phyloP scores from a whole-genome alignment of 257 asterid genomes.

The Ballota nigra region DNA sequence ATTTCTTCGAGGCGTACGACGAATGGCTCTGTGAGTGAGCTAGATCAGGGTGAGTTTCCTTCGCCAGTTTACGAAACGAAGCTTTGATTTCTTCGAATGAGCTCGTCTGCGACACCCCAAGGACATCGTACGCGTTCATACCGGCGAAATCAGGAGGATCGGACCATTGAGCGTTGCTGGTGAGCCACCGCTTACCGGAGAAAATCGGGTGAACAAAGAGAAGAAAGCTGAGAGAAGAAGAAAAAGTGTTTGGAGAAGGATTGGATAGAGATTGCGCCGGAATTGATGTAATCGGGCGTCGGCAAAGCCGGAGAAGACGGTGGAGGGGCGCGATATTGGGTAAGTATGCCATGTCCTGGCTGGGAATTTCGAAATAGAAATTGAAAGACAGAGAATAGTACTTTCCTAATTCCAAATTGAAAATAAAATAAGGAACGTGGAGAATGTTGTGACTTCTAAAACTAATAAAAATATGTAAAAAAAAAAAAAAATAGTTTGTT shows the following conservation, averaged over 20 bases:
- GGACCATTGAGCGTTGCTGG: slow-evolving; percentile 51
- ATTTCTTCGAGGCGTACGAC: slow-evolving; percentile 47
- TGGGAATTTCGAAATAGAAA: not conserved
- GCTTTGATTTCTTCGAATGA: slow-evolving; percentile 69
- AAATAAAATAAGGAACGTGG: no score
- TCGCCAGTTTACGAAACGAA: slow-evolving; percentile 78
- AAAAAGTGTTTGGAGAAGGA: not conserved
- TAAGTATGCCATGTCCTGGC: slow-evolving; percentile 41
- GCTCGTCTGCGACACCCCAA: slow-evolving; percentile 71
- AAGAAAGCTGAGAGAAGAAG: not conserved
- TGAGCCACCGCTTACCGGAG: slow-evolving; percentile 45
- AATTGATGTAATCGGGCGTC: slow-evolving; percentile 27
- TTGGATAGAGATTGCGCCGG: slow-evolving; percentile 11
- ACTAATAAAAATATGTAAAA: no score
- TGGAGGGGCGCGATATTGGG: slow-evolving; percentile 27
- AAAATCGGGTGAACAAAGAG: slow-evolving; percentile 17
- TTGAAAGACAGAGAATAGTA: not conserved
- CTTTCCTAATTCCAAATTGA: not conserved
- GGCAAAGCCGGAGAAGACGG: slow-evolving; percentile 29
- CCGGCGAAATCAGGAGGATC: slow-evolving; percentile 60
- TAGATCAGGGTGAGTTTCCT: slow-evolving; percentile 92
- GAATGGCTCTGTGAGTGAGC: slow-evolving; percentile 40
- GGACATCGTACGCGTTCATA: slow-evolving; percentile 67
- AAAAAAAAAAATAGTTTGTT: no score
- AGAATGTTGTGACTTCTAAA: no score